Evolutionary conservation across 768 basidiomycete genomes (phyloP).

Genomic region (Pleurotus platypus): DNA sequence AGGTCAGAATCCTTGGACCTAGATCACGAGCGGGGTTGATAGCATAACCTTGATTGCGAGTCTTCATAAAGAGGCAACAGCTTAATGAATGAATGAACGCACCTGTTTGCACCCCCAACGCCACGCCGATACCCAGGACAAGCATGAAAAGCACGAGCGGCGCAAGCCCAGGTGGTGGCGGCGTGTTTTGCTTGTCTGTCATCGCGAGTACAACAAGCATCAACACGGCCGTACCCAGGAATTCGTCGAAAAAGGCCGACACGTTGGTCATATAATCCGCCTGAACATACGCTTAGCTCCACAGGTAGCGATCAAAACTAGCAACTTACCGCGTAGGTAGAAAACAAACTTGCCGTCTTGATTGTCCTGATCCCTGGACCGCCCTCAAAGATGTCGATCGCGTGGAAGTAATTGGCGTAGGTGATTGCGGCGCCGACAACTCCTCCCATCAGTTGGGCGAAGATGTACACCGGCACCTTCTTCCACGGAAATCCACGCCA

Average conservation of each 20-base stretch:
- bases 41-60: constrained; percentile 26
- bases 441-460: constrained; percentile 64
- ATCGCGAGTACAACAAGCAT: constrained; percentile 52
- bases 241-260: constrained; percentile 46
- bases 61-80: no score
- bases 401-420: constrained; percentile 69
- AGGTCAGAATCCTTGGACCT: constrained; percentile 66
- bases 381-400: constrained; percentile 64
- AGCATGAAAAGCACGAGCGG: constrained; percentile 56
- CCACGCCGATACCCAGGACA: constrained; percentile 53
- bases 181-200: constrained; percentile 49
- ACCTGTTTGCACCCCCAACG: constrained; percentile 65
- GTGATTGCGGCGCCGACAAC: constrained; percentile 56
- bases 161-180: constrained; percentile 46
- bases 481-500: constrained; percentile 76
- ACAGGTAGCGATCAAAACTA: neutral
- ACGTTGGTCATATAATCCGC: constrained; percentile 35
- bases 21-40: constrained; percentile 39
- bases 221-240: constrained; percentile 56
- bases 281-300: constrained; percentile 15
- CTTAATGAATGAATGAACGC: constrained; percentile 3
- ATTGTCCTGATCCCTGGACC: constrained; percentile 50
- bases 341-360: constrained; percentile 53
- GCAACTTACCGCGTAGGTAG: constrained; percentile 52
- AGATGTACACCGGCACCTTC: constrained; percentile 70